Evolutionary conservation across 2,329 filamentous ascomycete species (phyloP).

Genomic region (Alternaria atra): DNA sequence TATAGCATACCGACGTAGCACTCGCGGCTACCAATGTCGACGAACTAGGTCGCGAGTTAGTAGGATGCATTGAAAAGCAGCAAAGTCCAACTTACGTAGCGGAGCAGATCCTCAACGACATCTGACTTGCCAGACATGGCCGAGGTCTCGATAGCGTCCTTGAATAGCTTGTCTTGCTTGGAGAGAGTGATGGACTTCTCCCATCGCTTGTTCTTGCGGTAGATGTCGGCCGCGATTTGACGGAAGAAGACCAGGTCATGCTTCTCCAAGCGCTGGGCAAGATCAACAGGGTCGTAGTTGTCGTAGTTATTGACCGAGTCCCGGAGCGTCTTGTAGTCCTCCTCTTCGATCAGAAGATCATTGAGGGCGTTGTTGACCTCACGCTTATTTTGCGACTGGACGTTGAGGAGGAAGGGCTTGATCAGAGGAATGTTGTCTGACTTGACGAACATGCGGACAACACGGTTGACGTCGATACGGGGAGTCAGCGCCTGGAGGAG

Average conservation of each 20-base stretch:
- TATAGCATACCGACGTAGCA: slow-evolving; percentile 99
- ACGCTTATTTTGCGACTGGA: slow-evolving; percentile 97
- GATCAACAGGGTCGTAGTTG: slow-evolving; percentile 95
- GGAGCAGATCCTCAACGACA: slow-evolving; percentile 92
- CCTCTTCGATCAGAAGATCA: slow-evolving; percentile 95
- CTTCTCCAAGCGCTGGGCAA: slow-evolving; percentile 92
- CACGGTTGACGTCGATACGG: slow-evolving; percentile 95
- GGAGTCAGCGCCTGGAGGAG: slow-evolving; percentile 90
- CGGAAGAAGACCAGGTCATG: slow-evolving; percentile 99
- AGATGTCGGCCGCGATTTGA: slow-evolving; percentile 97
- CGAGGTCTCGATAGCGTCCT: slow-evolving; percentile 97
- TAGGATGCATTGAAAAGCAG: not conserved
- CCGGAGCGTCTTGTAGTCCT: slow-evolving; percentile 97
- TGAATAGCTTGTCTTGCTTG: slow-evolving; percentile 99
- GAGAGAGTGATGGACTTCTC: slow-evolving; percentile 97
- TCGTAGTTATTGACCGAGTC: slow-evolving; percentile 99
- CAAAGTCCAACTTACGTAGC: slow-evolving; percentile 80
- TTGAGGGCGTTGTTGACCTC: slow-evolving; percentile 98
- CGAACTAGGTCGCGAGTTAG: slow-evolving; percentile 73
- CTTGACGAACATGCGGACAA: slow-evolving; percentile 99
- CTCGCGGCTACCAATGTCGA: slow-evolving; percentile 98
- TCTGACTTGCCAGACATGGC: slow-evolving; percentile 90
- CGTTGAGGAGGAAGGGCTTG: slow-evolving; percentile 97
- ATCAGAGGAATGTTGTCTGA: slow-evolving; percentile 98
- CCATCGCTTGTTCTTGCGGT: slow-evolving; percentile 99